Evolutionary conservation across 306 rosid genomes (phyloP), one percentile per base, ranked within the genome.

Genomic region (Sicyos baderoa): DNA sequence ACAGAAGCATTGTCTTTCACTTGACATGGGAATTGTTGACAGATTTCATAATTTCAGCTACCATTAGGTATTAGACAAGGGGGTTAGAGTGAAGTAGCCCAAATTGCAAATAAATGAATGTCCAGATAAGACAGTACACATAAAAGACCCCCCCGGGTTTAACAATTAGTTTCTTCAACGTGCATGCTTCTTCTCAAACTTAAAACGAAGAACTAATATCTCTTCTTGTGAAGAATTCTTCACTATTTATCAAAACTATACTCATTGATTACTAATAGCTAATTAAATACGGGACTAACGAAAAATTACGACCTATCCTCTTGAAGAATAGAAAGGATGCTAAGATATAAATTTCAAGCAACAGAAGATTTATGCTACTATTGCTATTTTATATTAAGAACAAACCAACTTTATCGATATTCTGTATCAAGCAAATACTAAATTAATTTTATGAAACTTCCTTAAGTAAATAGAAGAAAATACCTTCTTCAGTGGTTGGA

Each of bases 401-500:
- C 6, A 37, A 7, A 37, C 25, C 49, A 40, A 5, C 21, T 59
- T 59, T 3, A 62, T 42, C 44, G 70, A 5, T 22, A 66, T 66
- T 21, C 40, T 18, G 7, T 7, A 66, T 21, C 19, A 45, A 42
- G 10, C 19, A 66, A 11, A 66, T 42, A 22, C 40, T 1, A 3
- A 45, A 17, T 45, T 42, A 18, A 42, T 42, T 45, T 65, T 47
- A 18, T 9, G 18, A 65, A 45, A 45, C 17, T 65, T 65, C 54
- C 18, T 6, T 22, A 11, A 66, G 71, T 18, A 21, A 23, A 37
- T 40, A 51, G 9, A 23, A 71, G 12, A 21, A 12, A 40, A 22
- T 73, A 89, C 99, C 99, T 86, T 84, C 99, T 86, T 93, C 99
- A 21, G 96, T 88, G 62, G 97, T 57, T 37, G 96, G 77, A 84